Conservation (phyloP, 2,329 filamentous ascomycete species). For the Rutstroemia sp. region DNA sequence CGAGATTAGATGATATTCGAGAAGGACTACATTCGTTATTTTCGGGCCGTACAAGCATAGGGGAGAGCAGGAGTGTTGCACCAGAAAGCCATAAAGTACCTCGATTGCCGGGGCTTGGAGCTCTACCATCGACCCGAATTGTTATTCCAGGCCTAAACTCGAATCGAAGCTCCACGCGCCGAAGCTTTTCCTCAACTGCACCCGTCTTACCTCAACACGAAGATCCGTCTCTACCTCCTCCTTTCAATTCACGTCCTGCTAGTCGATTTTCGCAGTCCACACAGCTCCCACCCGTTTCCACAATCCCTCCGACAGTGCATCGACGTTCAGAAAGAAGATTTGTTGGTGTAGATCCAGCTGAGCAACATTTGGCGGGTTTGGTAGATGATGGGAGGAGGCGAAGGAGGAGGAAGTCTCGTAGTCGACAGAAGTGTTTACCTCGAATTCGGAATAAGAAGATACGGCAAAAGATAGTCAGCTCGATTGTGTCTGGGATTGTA, state of each 20-base stretch:
- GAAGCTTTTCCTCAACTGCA: slow-evolving; percentile 7
- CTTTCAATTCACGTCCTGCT: slow-evolving; percentile 14
- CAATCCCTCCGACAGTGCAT: slow-evolving; percentile 12
- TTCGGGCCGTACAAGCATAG: slow-evolving; percentile 23
- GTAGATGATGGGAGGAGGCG: slow-evolving; percentile 36
- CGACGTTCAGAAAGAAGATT: slow-evolving; percentile 25
- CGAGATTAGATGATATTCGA: slow-evolving; percentile 21
- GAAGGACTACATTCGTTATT: slow-evolving; percentile 23
- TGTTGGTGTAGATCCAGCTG: slow-evolving; percentile 40
- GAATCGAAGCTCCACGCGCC: slow-evolving; percentile 31
- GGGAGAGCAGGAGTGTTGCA: slow-evolving; percentile 11
- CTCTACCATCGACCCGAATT: slow-evolving; percentile 35
- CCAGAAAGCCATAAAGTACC: slow-evolving; percentile 41
- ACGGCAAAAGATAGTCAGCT: slow-evolving; percentile 49
- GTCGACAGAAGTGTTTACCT: slow-evolving; percentile 34
- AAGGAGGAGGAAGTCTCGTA: slow-evolving; percentile 20
- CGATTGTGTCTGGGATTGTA: slow-evolving; percentile 52
- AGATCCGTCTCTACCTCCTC: slow-evolving; percentile 1
- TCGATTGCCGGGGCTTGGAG: slow-evolving; percentile 31
- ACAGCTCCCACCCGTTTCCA: slow-evolving; percentile 10
- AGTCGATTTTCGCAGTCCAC: slow-evolving; percentile 12
- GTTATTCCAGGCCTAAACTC: slow-evolving; percentile 34
- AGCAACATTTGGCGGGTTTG: slow-evolving; percentile 39
- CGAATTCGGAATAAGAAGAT: slow-evolving; percentile 46
- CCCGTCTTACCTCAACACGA: not conserved